Evolutionary conservation across 805 yeast species (phyloP).

Genomic region (Wickerhamomyces xylosicus): DNA sequence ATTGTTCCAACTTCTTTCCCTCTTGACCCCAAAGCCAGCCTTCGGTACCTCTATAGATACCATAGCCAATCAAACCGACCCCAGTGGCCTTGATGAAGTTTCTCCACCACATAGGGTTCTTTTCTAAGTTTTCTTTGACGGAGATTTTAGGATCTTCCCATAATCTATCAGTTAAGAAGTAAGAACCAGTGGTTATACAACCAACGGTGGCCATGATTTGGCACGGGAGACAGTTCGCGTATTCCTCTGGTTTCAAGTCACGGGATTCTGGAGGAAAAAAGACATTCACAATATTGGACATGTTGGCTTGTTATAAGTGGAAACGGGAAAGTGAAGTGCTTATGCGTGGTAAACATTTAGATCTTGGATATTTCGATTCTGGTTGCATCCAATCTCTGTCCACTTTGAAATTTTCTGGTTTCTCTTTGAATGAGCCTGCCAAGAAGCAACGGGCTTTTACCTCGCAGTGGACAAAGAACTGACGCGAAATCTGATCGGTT

Average conservation of each 20-base stretch:
- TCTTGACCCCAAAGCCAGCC: constrained; percentile 40
- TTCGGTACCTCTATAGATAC: constrained; percentile 54
- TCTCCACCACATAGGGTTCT: constrained; percentile 56
- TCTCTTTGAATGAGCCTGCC: too few relatives aligned
- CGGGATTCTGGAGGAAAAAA: constrained; percentile 18
- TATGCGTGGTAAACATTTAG: too few relatives aligned
- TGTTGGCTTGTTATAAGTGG: too few relatives aligned
- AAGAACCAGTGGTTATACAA: constrained; percentile 51
- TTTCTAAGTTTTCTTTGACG: constrained; percentile 21
- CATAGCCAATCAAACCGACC: constrained; percentile 41
- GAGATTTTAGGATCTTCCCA: constrained; percentile 33
- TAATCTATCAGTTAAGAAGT: constrained; percentile 46
- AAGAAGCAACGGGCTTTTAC: too few relatives aligned
- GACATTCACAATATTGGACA: constrained; percentile 19
- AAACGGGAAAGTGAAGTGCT: too few relatives aligned
- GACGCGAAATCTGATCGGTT: too few relatives aligned
- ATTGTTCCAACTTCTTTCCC: background rate
- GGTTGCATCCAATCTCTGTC: too few relatives aligned
- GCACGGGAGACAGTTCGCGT: constrained; percentile 56
- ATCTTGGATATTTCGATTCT: too few relatives aligned
- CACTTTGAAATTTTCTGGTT: too few relatives aligned
- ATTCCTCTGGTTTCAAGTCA: constrained; percentile 27
- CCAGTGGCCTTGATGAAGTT: constrained; percentile 43
- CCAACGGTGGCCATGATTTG: constrained; percentile 53
- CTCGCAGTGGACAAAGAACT: too few relatives aligned